Percentiles rank a stretch among this genome's conserved stretches.
These are phyloP conservation scores for Emydomyces testavorans DNA, from an alignment of 2,329 filamentous ascomycete species.

Conservation along the genomic window DNA sequence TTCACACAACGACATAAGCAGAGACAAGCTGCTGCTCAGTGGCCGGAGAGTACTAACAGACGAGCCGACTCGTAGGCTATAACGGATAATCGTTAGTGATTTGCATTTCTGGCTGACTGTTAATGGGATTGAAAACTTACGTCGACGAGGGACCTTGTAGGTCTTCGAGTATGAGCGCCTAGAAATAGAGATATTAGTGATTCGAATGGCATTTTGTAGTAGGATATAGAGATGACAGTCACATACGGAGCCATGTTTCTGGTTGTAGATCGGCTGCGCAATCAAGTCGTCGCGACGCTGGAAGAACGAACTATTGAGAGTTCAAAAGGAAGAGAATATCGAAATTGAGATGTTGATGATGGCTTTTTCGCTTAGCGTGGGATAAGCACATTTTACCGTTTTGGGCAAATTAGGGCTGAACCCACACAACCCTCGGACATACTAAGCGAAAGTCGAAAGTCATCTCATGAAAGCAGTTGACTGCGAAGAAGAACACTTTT, in stretches of 20 bases:
- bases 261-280: constrained; percentile 26
- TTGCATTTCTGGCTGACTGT: constrained; percentile 10
- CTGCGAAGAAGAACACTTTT: constrained; percentile 9
- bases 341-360: constrained; percentile 11
- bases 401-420: constrained; percentile 16
- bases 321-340: constrained; percentile 5
- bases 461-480: constrained; percentile 1
- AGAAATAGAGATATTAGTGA: constrained; percentile 21
- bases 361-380: constrained; percentile 16
- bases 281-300: constrained; percentile 20
- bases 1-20: constrained; percentile 86
- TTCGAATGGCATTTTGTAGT: background rate
- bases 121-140: constrained; percentile 32
- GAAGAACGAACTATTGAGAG: constrained; percentile 6
- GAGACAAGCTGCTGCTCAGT: constrained; percentile 97
- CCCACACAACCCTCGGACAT: constrained; percentile 14
- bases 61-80: constrained; percentile 94
- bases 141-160: constrained; percentile 95
- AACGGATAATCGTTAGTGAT: constrained; percentile 28
- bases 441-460: constrained; percentile 18
- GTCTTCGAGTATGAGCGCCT: constrained; percentile 89
- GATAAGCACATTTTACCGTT: background rate
- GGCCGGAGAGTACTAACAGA: constrained; percentile 91
- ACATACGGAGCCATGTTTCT: constrained; percentile 38
- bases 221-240: background rate